Percentiles rank a stretch among this genome's conserved stretches.
These are phyloP conservation scores for Phaeoacremonium minimum DNA, from an alignment of 2,329 filamentous ascomycete species.

Conservation along the genomic window DNA sequence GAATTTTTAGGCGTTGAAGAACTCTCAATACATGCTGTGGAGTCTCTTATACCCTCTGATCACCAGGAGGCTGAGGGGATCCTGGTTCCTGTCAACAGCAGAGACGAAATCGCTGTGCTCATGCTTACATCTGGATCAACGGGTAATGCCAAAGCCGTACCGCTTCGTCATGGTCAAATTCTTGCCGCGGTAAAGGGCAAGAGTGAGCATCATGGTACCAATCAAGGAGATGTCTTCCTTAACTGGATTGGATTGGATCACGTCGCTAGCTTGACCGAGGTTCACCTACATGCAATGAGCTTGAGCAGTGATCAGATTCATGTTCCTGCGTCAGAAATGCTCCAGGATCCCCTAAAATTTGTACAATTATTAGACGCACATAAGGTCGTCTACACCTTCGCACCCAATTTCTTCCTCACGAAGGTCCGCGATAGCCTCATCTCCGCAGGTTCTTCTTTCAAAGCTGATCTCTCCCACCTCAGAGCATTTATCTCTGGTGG, in stretches of 20 bases:
- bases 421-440: no score
- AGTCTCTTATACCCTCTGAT: no score
- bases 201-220: slow-evolving; percentile 14
- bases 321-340: slow-evolving; percentile 32
- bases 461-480: no score
- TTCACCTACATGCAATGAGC: slow-evolving; percentile 43
- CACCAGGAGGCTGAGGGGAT: no score
- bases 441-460: slow-evolving; percentile 21
- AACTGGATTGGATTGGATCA: slow-evolving; percentile 51
- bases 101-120: no score
- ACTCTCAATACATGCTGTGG: no score
- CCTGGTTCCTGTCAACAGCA: no score
- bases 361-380: slow-evolving; percentile 32
- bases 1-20: no score
- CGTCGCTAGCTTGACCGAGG: slow-evolving; percentile 45
- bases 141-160: slow-evolving; percentile 45
- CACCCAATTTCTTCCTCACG: slow-evolving; percentile 30
- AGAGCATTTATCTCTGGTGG: slow-evolving; percentile 37
- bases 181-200: slow-evolving; percentile 36
- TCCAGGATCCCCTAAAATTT: slow-evolving; percentile 31
- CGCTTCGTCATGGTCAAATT: slow-evolving; percentile 35
- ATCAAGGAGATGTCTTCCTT: slow-evolving; percentile 27
- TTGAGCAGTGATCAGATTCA: slow-evolving; percentile 39
- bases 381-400: slow-evolving; percentile 37
- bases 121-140: slow-evolving; percentile 52